phyloP scores from a whole-genome alignment of 1,284 basidiomycete genomes.

The Leccinum fallax region DNA sequence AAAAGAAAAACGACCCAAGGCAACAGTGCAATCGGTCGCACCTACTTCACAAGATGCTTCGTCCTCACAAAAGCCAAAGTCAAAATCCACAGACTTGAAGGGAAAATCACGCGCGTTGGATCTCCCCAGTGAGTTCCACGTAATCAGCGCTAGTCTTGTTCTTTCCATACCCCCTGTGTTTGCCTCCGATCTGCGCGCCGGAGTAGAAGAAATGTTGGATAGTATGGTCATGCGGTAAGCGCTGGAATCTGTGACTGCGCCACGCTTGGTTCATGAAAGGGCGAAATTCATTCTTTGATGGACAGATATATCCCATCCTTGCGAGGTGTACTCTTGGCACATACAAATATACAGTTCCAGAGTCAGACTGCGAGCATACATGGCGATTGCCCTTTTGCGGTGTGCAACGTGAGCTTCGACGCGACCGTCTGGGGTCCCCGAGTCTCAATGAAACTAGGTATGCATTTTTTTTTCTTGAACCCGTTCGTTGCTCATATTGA shows the following conservation, averaged over 20 bases:
- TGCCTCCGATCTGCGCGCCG: conserved; percentile 65
- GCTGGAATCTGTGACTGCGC: conserved; percentile 6
- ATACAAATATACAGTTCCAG: conserved; percentile 77
- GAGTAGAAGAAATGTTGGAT: conserved; percentile 87
- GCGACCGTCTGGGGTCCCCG: conserved; percentile 90
- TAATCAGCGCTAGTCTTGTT: conserved; percentile 65
- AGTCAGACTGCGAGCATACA: conserved; percentile 72
- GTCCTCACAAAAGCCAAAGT: conserved; percentile 9
- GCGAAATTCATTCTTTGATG: not conserved
- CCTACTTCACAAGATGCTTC: conserved; percentile 10
- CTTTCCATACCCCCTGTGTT: conserved; percentile 87
- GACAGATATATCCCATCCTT: conserved; percentile 87
- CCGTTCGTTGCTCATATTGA: not conserved
- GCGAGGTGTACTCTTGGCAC: conserved; percentile 85
- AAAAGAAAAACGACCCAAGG: conserved; percentile 31
- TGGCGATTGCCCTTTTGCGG: conserved; percentile 86
- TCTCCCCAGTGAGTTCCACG: conserved; percentile 61
- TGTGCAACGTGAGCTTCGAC: conserved; percentile 78
- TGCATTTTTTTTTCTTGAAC: conserved; percentile 30
- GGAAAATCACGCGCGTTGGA: conserved; percentile 32
- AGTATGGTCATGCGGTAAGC: conserved; percentile 91
- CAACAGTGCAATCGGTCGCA: not conserved
- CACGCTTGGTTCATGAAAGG: conserved; percentile 1
- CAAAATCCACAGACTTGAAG: conserved; percentile 42
- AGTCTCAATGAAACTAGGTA: conserved; percentile 84